phyloP scores from a whole-genome alignment of 2,329 filamentous ascomycete species.

The Epichloe uncinata region DNA sequence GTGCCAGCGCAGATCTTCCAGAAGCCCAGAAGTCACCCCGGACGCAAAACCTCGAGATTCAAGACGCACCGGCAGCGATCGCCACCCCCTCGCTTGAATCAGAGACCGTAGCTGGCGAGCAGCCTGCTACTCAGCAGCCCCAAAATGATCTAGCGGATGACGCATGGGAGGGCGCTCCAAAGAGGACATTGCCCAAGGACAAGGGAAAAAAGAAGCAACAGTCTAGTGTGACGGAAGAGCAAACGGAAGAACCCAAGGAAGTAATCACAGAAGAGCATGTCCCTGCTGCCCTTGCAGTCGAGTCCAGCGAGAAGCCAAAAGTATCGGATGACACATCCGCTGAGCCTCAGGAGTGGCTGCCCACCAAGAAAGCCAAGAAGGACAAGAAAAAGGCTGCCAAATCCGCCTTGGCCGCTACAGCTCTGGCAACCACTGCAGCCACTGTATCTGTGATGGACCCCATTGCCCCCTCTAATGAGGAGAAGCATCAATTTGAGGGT shows the following conservation, averaged over 20 bases:
- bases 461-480: neutral
- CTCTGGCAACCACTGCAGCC: conserved; percentile 2
- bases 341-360: conserved; percentile 5
- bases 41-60: neutral
- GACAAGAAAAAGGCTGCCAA: conserved; percentile 25
- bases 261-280: neutral
- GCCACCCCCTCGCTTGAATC: neutral
- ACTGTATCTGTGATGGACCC: neutral
- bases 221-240: neutral
- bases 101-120: neutral
- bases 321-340: conserved; percentile 1
- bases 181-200: conserved; percentile 15
- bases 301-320: neutral
- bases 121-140: neutral
- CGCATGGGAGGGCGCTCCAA: neutral
- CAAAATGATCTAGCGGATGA: neutral
- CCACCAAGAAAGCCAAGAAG: conserved; percentile 18
- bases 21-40: neutral
- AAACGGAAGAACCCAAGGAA: neutral
- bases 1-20: neutral
- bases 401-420: conserved; percentile 11
- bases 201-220: conserved; percentile 11
- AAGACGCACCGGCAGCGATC: neutral
- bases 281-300: neutral
- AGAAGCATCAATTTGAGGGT: neutral